Conservation (phyloP, 2,329 filamentous ascomycete species). For the Fusarium sp. region DNA sequence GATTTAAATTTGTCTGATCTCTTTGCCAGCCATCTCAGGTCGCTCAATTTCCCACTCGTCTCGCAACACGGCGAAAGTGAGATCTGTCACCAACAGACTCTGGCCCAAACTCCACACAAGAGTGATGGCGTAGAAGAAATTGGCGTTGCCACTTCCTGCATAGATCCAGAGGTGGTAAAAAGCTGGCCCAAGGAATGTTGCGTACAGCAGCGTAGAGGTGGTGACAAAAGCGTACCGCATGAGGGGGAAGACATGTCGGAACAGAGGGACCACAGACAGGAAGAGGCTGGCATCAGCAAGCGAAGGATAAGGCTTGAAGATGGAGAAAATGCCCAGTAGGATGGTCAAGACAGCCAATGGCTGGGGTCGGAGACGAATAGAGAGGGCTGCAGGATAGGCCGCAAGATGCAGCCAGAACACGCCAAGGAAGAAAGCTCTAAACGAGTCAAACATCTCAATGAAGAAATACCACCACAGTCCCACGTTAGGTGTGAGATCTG, state of each 20-base stretch:
- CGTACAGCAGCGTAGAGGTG: constrained; percentile 84
- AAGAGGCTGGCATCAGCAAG: constrained; percentile 90
- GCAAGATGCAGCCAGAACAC: constrained; percentile 98
- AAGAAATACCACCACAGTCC: constrained; percentile 99
- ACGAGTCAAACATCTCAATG: constrained; percentile 99
- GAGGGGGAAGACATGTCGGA: constrained; percentile 89
- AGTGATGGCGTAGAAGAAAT: constrained; percentile 99
- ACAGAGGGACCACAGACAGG: constrained; percentile 82
- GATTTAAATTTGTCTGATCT: constrained; percentile 80
- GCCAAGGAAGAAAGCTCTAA: constrained; percentile 94
- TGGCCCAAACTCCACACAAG: constrained; percentile 96
- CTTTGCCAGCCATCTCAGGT: constrained; percentile 89
- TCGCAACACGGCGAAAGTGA: constrained; percentile 85
- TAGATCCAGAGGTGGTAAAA: constrained; percentile 99
- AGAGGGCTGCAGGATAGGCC: constrained; percentile 87
- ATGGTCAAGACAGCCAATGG: constrained; percentile 86
- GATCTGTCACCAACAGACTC: constrained; percentile 85
- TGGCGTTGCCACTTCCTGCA: constrained; percentile 95
- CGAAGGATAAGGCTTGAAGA: constrained; percentile 97
- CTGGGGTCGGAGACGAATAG: constrained; percentile 82
- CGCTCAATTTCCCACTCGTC: constrained; percentile 95
- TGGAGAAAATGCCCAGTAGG: constrained; percentile 88
- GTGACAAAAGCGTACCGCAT: constrained; percentile 95
- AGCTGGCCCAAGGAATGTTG: constrained; percentile 86
- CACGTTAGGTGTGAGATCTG: constrained; percentile 93